Conservation (phyloP, 345 rosid genomes). For the Carallia pectinifolia region DNA sequence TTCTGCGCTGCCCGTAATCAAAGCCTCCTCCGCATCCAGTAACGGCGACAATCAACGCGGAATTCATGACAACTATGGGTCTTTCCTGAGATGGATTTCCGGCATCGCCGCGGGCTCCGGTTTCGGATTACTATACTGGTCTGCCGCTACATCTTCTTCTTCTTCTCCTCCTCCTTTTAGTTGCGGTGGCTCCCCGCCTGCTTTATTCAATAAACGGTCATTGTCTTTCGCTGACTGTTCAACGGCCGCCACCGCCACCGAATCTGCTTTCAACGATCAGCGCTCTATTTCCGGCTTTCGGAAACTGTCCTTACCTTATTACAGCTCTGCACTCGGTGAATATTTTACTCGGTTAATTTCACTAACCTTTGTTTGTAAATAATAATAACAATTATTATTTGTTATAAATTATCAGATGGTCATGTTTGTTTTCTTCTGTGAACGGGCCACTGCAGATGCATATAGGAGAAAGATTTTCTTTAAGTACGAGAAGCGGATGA, state of each 20-base stretch:
- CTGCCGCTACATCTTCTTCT: background rate
- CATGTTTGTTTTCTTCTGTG: background rate
- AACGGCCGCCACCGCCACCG: conserved; percentile 18
- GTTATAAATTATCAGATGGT: background rate
- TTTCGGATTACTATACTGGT: conserved; percentile 59
- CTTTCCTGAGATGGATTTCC: conserved; percentile 49
- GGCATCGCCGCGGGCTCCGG: conserved; percentile 54
- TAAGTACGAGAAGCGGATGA: conserved; percentile 91
- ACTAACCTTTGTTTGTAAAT: conserved; percentile 55
- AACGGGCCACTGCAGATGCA: conserved; percentile 45
- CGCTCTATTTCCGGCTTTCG: conserved; percentile 30
- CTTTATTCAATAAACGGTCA: conserved; percentile 26
- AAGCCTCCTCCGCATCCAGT: conserved; percentile 11
- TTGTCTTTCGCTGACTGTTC: conserved; percentile 53
- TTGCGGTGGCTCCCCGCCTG: conserved; percentile 33
- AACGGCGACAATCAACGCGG: conserved; percentile 14
- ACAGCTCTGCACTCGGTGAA: conserved; percentile 40
- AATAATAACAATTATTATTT: background rate
- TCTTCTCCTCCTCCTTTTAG: background rate
- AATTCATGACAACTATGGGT: conserved; percentile 2
- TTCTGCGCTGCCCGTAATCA: conserved; percentile 27
- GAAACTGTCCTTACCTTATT: conserved; percentile 63
- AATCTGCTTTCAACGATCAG: conserved; percentile 26
- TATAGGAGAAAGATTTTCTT: conserved; percentile 85
- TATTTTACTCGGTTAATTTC: no score